These are phyloP conservation scores for Zarea fungicola DNA, from an alignment of 2,329 filamentous ascomycete species.

Conservation along the genomic window DNA sequence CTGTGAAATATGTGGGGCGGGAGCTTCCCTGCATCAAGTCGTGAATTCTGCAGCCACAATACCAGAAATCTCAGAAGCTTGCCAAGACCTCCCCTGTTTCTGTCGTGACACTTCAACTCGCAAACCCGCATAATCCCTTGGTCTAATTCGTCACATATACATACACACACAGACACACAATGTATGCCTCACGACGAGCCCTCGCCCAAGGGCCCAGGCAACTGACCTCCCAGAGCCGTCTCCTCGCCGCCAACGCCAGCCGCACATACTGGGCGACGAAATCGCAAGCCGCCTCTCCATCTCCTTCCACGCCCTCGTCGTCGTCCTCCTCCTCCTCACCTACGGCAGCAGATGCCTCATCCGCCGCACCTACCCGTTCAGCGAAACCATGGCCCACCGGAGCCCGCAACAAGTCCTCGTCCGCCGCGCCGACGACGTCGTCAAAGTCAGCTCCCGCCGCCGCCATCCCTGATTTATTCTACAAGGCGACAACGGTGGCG, in stretches of 20 bases:
- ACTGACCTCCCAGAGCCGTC: not conserved
- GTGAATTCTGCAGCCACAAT: not conserved
- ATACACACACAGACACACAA: not conserved
- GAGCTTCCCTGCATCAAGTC: not conserved
- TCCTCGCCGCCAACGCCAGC: not conserved
- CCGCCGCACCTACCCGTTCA: not conserved
- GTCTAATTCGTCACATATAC: not conserved
- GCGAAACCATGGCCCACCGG: not conserved
- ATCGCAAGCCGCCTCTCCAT: not conserved
- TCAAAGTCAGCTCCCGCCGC: not conserved
- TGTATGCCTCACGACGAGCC: slow-evolving; percentile 7
- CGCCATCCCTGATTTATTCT: slow-evolving; percentile 8
- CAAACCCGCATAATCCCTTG: too few relatives aligned
- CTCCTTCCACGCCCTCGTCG: not conserved
- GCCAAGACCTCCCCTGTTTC: too few relatives aligned
- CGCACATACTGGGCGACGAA: too few relatives aligned
- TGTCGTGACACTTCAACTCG: too few relatives aligned
- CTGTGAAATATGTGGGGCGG: too few relatives aligned
- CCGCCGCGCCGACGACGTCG: not conserved
- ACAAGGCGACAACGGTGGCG: slow-evolving; percentile 3
- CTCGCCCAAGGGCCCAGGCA: slow-evolving; percentile 1
- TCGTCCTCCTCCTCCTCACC: too few relatives aligned
- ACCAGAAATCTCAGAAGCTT: too few relatives aligned
- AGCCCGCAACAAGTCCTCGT: not conserved
- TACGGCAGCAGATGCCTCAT: not conserved